These are phyloP conservation scores for Hemerocallis citrina DNA, from an alignment of 106 monocot species.

Conservation along the genomic window DNA sequence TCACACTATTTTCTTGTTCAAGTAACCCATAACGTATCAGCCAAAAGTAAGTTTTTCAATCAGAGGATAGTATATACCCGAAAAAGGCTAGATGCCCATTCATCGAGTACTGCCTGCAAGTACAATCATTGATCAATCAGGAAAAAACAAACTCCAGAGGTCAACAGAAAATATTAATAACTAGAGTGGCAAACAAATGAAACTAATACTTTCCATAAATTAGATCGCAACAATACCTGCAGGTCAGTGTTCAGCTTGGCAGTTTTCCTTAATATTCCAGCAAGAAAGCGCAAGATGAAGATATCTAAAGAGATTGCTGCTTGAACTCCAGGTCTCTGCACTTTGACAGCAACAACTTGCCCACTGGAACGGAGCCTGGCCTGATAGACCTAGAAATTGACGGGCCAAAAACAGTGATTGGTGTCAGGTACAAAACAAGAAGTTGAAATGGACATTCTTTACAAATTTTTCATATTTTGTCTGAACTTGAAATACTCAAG, in stretches of 20 bases:
- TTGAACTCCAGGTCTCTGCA: constrained; percentile 97
- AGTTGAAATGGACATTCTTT: not conserved
- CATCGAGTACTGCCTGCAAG: constrained; percentile 92
- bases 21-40: too few relatives aligned
- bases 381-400: constrained; percentile 83
- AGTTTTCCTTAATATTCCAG: constrained; percentile 56
- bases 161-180: constrained; percentile 3
- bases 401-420: not conserved
- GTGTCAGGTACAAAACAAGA: not conserved
- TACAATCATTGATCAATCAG: constrained; percentile 17
- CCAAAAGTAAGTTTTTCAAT: not conserved
- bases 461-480: not conserved
- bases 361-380: constrained; percentile 65
- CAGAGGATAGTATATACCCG: constrained; percentile 37
- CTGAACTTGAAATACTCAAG: not conserved
- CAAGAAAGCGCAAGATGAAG: constrained; percentile 82
- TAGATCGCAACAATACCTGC: constrained; percentile 37
- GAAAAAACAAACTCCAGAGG: constrained; percentile 2
- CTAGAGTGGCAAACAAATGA: not conserved
- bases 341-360: constrained; percentile 93
- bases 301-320: constrained; percentile 98
- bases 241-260: constrained; percentile 89
- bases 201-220: not conserved
- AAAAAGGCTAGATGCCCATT: constrained; percentile 97
- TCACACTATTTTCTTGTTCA: too few relatives aligned